A percentile compares a stretch with the other conserved stretches of the same genome.
Evolutionary conservation across 352 stramenopile genomes (phyloP).

Genomic region (Pythium grandisporangium): DNA sequence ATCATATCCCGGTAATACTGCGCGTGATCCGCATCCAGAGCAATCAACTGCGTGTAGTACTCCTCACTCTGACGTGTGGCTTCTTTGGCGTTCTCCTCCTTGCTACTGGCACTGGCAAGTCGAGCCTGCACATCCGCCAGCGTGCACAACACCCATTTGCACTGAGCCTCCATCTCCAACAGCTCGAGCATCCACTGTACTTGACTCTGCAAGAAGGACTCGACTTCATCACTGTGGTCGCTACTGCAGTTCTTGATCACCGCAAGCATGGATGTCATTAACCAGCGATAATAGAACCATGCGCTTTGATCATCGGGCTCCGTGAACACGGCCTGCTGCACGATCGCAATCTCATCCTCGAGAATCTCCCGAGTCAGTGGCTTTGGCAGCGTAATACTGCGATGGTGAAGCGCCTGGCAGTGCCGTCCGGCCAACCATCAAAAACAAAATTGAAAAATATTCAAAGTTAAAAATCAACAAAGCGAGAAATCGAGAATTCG

Average conservation of each 20-base stretch:
- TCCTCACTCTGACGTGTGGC: slow-evolving; percentile 31
- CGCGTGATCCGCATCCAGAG: slow-evolving; percentile 46
- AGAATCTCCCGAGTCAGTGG: slow-evolving; percentile 42
- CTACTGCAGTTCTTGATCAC: slow-evolving; percentile 29
- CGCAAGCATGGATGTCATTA: slow-evolving; percentile 77
- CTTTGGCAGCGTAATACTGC: slow-evolving; percentile 38
- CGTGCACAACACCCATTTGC: slow-evolving; percentile 70
- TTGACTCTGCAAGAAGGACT: slow-evolving; percentile 64
- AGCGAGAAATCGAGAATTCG: too few species aligned
- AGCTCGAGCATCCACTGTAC: slow-evolving; percentile 77
- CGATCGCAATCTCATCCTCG: slow-evolving; percentile 69
- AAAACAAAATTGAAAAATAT: too few species aligned
- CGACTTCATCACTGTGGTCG: slow-evolving; percentile 22
- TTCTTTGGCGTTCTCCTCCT: slow-evolving; percentile 12
- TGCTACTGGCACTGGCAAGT: slow-evolving; percentile 9
- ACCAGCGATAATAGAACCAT: slow-evolving; percentile 98
- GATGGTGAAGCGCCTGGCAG: slow-evolving; percentile 45
- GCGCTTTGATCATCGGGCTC: slow-evolving; percentile 97
- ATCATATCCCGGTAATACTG: slow-evolving; percentile 60
- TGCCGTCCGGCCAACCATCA: too few species aligned
- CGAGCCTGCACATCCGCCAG: slow-evolving; percentile 41
- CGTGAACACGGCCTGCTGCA: slow-evolving; percentile 96
- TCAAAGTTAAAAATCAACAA: too few species aligned
- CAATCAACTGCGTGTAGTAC: slow-evolving; percentile 35
- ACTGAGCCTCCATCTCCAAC: slow-evolving; percentile 63